A percentile compares a stretch with the other conserved stretches of the same genome.
phyloP scores from a whole-genome alignment of 805 yeast genomes.

The Soucietia sequanensis region DNA sequence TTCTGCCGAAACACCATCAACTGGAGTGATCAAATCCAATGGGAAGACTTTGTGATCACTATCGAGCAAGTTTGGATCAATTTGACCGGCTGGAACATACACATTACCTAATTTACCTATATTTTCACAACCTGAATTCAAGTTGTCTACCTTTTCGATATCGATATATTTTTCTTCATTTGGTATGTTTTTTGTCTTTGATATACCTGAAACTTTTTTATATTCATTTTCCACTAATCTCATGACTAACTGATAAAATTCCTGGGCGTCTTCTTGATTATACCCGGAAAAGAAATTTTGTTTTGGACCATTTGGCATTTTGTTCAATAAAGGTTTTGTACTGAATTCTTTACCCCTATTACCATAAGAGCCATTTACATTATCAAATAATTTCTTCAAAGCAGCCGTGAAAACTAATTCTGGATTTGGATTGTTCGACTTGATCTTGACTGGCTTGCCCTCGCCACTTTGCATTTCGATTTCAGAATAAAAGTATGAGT shows the following conservation, averaged over 20 bases:
- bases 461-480: conserved; percentile 23
- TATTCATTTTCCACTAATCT: conserved; percentile 61
- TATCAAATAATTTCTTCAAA: conserved; percentile 49
- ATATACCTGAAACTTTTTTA: conserved; percentile 25
- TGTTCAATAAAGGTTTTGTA: conserved; percentile 57
- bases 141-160: conserved; percentile 19
- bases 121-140: conserved; percentile 38
- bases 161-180: conserved; percentile 18
- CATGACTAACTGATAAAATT: conserved; percentile 81
- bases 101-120: conserved; percentile 64
- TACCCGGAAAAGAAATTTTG: conserved; percentile 77
- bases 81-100: conserved; percentile 69
- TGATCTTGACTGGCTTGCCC: conserved; percentile 11
- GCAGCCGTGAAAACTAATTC: conserved; percentile 51
- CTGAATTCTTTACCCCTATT: conserved; percentile 57
- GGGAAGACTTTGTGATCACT: conserved; percentile 47
- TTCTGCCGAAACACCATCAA: conserved; percentile 86
- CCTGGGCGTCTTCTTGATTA: conserved; percentile 96
- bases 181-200: conserved; percentile 12
- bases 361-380: conserved; percentile 56
- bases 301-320: conserved; percentile 76
- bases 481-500: conserved; percentile 31
- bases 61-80: conserved; percentile 64
- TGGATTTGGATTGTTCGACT: conserved; percentile 18
- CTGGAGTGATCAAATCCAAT: conserved; percentile 73